phyloP scores from a whole-genome alignment of 306 rosid species.

The Benincasa hispida region DNA sequence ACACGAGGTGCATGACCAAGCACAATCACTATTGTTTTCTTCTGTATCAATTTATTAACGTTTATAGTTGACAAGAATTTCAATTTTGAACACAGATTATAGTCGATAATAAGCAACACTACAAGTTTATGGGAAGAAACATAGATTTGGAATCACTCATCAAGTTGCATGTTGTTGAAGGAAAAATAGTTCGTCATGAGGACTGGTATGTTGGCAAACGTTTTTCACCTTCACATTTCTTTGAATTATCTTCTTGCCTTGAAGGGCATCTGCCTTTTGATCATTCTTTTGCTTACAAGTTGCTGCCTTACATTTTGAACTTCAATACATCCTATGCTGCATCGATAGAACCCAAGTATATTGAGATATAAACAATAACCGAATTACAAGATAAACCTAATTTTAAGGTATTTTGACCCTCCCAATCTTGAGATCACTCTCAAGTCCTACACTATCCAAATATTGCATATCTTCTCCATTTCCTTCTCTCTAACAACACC shows the following conservation, averaged over 20 bases:
- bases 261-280: background rate
- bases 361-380: too few species aligned
- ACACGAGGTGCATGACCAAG: constrained; percentile 42
- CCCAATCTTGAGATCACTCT: too few species aligned
- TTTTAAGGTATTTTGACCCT: too few species aligned
- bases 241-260: background rate
- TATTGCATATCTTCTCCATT: too few species aligned
- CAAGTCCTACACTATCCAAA: too few species aligned
- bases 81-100: constrained; percentile 32
- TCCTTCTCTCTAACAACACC: too few species aligned
- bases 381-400: too few species aligned
- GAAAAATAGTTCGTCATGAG: constrained; percentile 71
- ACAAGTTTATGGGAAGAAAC: constrained; percentile 58
- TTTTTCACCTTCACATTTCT: background rate
- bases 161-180: constrained; percentile 49
- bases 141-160: constrained; percentile 63
- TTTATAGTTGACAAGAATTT: background rate
- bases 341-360: too few species aligned
- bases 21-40: background rate
- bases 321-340: too few species aligned
- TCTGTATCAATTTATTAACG: background rate
- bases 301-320: background rate
- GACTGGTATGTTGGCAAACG: constrained; percentile 43
- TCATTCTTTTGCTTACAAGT: background rate
- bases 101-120: constrained; percentile 55